Evolutionary conservation across 1,139 yeast genomes (phyloP), one percentile per base, ranked within the genome.

Genomic region (Diutina rugosa): DNA sequence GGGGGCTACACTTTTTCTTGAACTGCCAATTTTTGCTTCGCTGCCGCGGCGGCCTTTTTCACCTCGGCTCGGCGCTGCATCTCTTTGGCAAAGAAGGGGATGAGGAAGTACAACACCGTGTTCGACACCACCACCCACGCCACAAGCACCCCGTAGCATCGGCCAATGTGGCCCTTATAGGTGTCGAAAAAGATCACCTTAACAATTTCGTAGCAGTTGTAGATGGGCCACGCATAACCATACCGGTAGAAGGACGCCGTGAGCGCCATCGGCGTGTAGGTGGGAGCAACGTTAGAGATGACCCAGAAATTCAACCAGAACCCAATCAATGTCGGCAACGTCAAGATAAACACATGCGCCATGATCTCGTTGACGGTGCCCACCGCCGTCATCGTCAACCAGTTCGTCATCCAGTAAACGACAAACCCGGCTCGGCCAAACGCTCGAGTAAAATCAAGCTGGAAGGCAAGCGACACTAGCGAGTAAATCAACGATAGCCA

Each of bases 161-260:
- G 65, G 6, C 88, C 89, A 63, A 85, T 60, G 29, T 76, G 65
- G 1, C 82, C 81, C 64, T 78, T 82, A 67, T 81, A 78, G 1
- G 84, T 68, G 63, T 81, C 70, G 61, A 82, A 77, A 57, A 85
- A 73, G 16, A 85, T 73, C 3, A 84, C 85, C 63, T 79, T 78
- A 61, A 74, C 73, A 26, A 81, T 73, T 58, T 80, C 84, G 55
- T 75, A 78, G 0, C 82, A 78, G 61, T 84, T 83, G 64, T 78
- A 80, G 62, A 85, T 75, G 0, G 91, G 91, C 70, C 83, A 69
- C 35, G 80, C 84, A 64, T 83, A 83, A 6, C 90, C 90, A 66
- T 79, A 82, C 55, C 81, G 68, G 67, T 77, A 86, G 60, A 85
- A 82, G 28, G 66, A 63, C 3, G 82, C 81, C 46, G 73, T 67